phyloP scores from a whole-genome alignment of 1,284 basidiomycete species.

The Cerioporus squamosus region DNA sequence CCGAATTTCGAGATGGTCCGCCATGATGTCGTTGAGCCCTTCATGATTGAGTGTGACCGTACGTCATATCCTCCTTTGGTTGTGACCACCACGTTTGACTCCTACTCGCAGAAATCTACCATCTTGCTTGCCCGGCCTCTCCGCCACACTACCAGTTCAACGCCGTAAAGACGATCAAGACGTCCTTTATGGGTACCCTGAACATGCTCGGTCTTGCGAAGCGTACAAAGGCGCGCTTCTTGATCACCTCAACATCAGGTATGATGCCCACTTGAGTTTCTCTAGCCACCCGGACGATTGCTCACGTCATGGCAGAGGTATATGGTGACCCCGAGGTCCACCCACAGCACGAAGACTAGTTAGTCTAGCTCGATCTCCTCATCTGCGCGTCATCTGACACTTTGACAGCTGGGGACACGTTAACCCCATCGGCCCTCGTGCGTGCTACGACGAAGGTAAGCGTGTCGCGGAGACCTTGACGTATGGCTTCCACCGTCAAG shows the following conservation, averaged over 20 bases:
- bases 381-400: conserved; percentile 5
- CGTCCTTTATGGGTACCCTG: conserved; percentile 95
- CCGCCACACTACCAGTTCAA: conserved; percentile 96
- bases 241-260: conserved; percentile 94
- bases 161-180: conserved; percentile 97
- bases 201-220: conserved; percentile 99
- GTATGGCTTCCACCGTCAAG: conserved; percentile 93
- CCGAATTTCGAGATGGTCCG: conserved; percentile 98
- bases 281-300: background rate
- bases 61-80: conserved; percentile 34
- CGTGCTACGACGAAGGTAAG: conserved; percentile 98
- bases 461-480: conserved; percentile 94
- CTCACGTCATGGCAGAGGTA: conserved; percentile 64
- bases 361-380: conserved; percentile 35
- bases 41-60: conserved; percentile 98
- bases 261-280: conserved; percentile 26
- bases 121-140: conserved; percentile 94
- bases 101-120: conserved; percentile 83
- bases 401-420: conserved; percentile 90
- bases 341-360: conserved; percentile 95
- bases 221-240: conserved; percentile 94
- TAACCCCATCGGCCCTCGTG: conserved; percentile 95
- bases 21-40: conserved; percentile 95
- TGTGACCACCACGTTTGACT: background rate
- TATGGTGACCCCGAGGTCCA: conserved; percentile 98